Conservation (phyloP, 2,329 filamentous ascomycete genomes). For the Tolypocladium album region DNA sequence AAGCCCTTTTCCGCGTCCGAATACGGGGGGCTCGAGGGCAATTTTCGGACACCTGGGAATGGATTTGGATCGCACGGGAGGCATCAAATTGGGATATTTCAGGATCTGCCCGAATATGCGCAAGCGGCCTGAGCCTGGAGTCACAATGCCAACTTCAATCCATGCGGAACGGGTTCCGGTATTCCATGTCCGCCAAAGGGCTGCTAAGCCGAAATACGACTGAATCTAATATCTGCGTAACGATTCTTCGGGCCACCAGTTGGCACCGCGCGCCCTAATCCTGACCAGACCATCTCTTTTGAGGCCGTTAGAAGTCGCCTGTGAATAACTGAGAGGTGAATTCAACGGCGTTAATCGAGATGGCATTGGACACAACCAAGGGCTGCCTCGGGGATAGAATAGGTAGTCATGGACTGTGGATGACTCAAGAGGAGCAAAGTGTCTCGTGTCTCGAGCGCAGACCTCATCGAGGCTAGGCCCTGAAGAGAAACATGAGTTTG, state of each 20-base stretch:
- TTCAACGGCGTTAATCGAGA: conserved; percentile 20
- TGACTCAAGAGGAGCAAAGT: conserved; percentile 32
- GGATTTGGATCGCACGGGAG: conserved; percentile 20
- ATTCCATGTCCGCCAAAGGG: conserved; percentile 24
- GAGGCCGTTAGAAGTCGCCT: conserved; percentile 23
- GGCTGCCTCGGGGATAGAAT: conserved; percentile 35
- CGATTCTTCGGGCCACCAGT: conserved; percentile 18
- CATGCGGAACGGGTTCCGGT: conserved; percentile 18
- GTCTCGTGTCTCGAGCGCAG: conserved; percentile 1
- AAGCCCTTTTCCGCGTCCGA: conserved; percentile 43
- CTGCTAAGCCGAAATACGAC: conserved; percentile 17
- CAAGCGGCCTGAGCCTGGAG: conserved; percentile 17
- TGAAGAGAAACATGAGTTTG: no score
- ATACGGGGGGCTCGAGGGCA: conserved; percentile 31
- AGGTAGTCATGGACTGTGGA: conserved; percentile 36
- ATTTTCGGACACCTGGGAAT: conserved; percentile 29
- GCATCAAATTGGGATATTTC: conserved; percentile 23
- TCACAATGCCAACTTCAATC: conserved; percentile 20
- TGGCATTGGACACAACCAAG: conserved; percentile 15
- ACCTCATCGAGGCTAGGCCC: no score
- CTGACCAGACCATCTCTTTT: conserved; percentile 28
- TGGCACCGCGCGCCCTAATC: conserved; percentile 27
- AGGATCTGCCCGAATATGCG: conserved; percentile 40
- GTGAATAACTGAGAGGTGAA: conserved; percentile 29
- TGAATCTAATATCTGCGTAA: conserved; percentile 19